Evolutionary conservation across 2,329 filamentous ascomycete species (phyloP).

Genomic region (Fusarium temperatum): DNA sequence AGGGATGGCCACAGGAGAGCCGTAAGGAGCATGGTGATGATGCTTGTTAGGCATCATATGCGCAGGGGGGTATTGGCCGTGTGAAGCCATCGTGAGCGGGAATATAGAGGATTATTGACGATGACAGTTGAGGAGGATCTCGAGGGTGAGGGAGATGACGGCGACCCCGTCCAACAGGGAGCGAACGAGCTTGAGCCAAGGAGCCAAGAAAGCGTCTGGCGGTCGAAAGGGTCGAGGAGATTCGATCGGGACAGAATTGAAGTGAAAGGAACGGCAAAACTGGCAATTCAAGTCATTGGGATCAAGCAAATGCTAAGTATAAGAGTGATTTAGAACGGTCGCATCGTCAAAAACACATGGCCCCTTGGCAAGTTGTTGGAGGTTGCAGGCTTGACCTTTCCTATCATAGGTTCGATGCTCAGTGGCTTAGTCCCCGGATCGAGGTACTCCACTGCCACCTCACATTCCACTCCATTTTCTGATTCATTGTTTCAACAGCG

Average conservation of each 20-base stretch:
- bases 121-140: constrained; percentile 21
- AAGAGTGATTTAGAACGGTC: constrained; percentile 35
- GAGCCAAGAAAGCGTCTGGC: constrained; percentile 26
- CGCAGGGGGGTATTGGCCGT: constrained; percentile 47
- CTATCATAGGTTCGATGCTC: constrained; percentile 35
- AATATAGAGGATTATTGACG: neutral
- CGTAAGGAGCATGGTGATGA: constrained; percentile 56
- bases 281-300: constrained; percentile 40
- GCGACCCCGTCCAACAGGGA: constrained; percentile 32
- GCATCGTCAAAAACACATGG: constrained; percentile 43
- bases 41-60: constrained; percentile 45
- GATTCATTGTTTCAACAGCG: constrained; percentile 31
- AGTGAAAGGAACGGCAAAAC: constrained; percentile 31
- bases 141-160: constrained; percentile 25
- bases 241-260: constrained; percentile 22
- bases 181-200: constrained; percentile 23
- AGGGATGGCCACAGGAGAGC: constrained; percentile 52
- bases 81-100: constrained; percentile 47
- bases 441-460: constrained; percentile 25
- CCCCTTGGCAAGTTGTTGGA: constrained; percentile 41
- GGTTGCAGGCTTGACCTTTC: constrained; percentile 22
- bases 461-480: constrained; percentile 28
- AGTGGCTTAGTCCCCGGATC: constrained; percentile 38
- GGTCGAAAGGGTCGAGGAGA: constrained; percentile 26
- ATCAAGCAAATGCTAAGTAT: constrained; percentile 34